Evolutionary conservation across 306 rosid genomes (phyloP).

Genomic region (Pyrus betulifolia): DNA sequence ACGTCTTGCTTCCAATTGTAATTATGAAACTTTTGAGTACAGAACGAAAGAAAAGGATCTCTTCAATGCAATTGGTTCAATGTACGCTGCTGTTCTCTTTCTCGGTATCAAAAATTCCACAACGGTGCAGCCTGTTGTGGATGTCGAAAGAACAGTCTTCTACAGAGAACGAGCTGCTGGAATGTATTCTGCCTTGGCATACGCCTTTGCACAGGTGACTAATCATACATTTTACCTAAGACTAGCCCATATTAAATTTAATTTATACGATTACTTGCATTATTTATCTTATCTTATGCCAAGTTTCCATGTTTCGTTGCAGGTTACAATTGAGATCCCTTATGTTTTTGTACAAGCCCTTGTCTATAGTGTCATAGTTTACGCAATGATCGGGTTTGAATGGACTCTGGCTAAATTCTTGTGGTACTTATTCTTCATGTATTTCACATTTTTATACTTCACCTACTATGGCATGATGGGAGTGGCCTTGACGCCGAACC

Average conservation of each 20-base stretch:
- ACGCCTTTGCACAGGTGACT: conserved; percentile 41
- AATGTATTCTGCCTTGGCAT: conserved; percentile 44
- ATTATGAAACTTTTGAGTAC: background rate
- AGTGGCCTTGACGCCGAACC: conserved; percentile 36
- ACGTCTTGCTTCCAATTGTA: background rate
- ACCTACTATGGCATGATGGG: conserved; percentile 57
- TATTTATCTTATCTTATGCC: background rate
- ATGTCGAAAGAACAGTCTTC: conserved; percentile 37
- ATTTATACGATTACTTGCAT: background rate
- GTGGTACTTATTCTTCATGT: conserved; percentile 42
- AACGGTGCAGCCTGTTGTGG: conserved; percentile 31
- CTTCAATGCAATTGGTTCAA: conserved; percentile 43
- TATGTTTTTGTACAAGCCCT: conserved; percentile 30
- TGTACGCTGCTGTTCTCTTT: conserved; percentile 41
- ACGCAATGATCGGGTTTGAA: conserved; percentile 49
- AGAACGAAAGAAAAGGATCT: conserved; percentile 29
- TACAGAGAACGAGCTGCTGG: conserved; percentile 51
- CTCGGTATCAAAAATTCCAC: conserved; percentile 35
- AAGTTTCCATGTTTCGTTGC: background rate
- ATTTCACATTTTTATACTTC: conserved; percentile 33
- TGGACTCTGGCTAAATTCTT: conserved; percentile 23
- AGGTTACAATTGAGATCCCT: conserved; percentile 41
- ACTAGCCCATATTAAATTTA: background rate
- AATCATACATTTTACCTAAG: background rate
- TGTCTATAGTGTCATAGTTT: conserved; percentile 33